A percentile compares a stretch with the other conserved stretches of the same genome.
Conservation (phyloP, 495 filamentous ascomycete genomes). For the Amorphotheca resinae region DNA sequence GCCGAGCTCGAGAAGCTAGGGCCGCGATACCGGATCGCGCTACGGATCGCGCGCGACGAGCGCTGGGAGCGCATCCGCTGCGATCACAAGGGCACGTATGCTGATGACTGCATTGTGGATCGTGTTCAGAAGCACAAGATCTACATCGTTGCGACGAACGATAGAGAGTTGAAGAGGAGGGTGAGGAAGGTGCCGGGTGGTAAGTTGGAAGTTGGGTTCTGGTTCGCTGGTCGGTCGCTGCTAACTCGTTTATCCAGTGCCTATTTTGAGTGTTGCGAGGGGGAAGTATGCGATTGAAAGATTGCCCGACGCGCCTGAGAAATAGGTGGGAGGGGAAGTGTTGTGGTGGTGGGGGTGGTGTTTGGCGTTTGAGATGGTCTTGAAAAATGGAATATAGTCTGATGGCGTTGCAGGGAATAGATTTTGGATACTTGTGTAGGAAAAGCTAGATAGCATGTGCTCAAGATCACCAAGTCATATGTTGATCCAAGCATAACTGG, state of each 20-base stretch:
- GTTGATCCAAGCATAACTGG: too few species aligned
- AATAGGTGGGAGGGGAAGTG: slow-evolving; percentile 23
- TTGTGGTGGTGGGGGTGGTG: not conserved
- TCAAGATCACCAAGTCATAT: too few species aligned
- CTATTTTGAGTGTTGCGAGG: slow-evolving; percentile 48
- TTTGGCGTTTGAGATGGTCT: too few species aligned
- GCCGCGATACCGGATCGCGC: slow-evolving; percentile 73
- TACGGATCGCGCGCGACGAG: slow-evolving; percentile 87
- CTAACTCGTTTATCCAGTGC: too few species aligned
- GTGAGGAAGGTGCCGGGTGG: slow-evolving; percentile 64
- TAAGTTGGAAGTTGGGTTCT: too few species aligned
- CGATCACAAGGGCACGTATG: slow-evolving; percentile 82
- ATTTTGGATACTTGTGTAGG: too few species aligned
- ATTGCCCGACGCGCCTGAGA: slow-evolving; percentile 67
- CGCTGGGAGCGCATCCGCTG: slow-evolving; percentile 74
- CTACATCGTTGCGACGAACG: slow-evolving; percentile 86
- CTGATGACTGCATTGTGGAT: slow-evolving; percentile 93
- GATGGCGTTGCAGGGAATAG: not conserved
- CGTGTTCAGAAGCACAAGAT: slow-evolving; percentile 63
- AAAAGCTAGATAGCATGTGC: too few species aligned
- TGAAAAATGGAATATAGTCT: not conserved
- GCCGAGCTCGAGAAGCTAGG: slow-evolving; percentile 89
- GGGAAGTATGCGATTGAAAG: slow-evolving; percentile 91
- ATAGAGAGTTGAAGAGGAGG: slow-evolving; percentile 60
- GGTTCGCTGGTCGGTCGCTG: too few species aligned